Evolutionary conservation across 208 protist genomes (phyloP).

Genomic region (Crithidia fasciculata): DNA sequence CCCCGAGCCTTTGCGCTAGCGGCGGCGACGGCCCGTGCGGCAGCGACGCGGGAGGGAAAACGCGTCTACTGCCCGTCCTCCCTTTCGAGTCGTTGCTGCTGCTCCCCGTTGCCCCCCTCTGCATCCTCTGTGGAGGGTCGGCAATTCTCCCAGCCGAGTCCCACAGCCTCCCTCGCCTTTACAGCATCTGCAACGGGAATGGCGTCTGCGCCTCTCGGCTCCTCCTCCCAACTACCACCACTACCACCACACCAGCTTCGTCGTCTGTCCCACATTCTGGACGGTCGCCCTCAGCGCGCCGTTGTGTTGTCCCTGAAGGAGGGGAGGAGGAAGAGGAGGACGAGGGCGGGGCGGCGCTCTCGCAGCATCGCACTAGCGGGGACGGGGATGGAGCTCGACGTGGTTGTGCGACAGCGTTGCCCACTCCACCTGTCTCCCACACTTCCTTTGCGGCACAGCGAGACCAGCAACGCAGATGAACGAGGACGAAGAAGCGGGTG

Average conservation of each 20-base stretch:
- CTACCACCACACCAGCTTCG: not conserved
- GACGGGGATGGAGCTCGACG: not conserved
- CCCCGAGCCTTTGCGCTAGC: constrained; percentile 28
- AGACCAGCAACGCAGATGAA: not conserved
- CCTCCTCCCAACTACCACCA: not conserved
- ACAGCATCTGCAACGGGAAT: not conserved
- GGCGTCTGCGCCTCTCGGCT: not conserved
- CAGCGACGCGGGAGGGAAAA: not conserved
- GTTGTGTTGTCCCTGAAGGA: not conserved
- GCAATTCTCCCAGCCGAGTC: not conserved
- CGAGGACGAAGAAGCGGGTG: constrained; percentile 34
- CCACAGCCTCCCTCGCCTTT: not conserved
- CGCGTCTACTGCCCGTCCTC: not conserved
- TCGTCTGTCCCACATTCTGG: constrained; percentile 6
- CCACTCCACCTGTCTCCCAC: not conserved
- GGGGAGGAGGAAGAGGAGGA: not conserved
- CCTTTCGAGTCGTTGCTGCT: not conserved
- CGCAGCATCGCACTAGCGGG: constrained; percentile 10
- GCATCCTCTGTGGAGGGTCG: not conserved
- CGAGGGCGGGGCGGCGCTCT: constrained; percentile 21
- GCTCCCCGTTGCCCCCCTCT: not conserved
- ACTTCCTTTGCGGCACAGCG: not conserved
- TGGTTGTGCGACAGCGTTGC: not conserved
- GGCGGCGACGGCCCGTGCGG: not conserved
- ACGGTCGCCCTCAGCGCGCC: not conserved